Conservation (phyloP, 2,329 filamentous ascomycete genomes). For the Colletotrichum sp. region DNA sequence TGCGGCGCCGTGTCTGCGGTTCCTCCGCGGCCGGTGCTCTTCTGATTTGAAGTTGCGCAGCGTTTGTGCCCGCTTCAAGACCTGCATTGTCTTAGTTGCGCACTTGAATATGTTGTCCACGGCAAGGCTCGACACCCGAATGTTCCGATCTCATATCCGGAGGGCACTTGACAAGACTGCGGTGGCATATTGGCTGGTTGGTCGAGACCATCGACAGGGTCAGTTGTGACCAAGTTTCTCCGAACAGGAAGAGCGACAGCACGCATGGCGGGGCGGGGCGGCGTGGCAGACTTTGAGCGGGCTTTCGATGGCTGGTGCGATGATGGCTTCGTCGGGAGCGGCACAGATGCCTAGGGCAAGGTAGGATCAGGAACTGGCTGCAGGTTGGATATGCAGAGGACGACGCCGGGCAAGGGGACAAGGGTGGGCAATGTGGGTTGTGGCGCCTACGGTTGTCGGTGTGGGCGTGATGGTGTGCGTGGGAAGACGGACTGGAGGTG, state of each 20-base stretch:
- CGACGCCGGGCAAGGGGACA: neutral
- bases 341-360: neutral
- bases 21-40: neutral
- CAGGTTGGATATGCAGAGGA: neutral
- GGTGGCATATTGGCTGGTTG: neutral
- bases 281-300: neutral
- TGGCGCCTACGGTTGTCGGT: neutral
- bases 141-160: neutral
- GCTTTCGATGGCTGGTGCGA: neutral
- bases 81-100: neutral
- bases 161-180: neutral
- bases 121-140: neutral
- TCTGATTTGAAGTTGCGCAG: neutral
- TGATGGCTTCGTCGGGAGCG: constrained; percentile 5
- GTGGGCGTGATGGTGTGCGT: neutral
- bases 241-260: neutral
- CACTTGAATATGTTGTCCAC: neutral
- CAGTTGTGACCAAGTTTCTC: neutral
- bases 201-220: neutral
- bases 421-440: neutral
- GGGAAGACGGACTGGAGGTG: neutral
- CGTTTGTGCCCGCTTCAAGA: neutral
- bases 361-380: neutral
- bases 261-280: neutral
- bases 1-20: neutral